These are phyloP conservation scores for Parietaria judaica DNA, from an alignment of 306 rosid species.

Conservation along the genomic window DNA sequence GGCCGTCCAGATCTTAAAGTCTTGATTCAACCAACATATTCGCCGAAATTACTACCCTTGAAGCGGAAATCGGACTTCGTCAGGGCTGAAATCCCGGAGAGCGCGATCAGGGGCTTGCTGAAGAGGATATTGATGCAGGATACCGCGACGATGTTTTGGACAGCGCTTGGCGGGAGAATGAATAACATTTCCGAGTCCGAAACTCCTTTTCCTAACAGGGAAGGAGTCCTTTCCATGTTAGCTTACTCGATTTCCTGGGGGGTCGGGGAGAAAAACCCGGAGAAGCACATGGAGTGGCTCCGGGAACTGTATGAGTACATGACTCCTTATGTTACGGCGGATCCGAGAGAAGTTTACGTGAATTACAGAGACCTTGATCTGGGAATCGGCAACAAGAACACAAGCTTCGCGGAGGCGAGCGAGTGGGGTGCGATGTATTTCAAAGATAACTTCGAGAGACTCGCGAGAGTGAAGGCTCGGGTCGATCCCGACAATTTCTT, in stretches of 20 bases:
- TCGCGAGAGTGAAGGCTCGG: background rate
- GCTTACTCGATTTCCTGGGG: background rate
- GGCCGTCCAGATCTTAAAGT: background rate
- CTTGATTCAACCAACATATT: background rate
- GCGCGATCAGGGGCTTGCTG: background rate
- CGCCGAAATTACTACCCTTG: background rate
- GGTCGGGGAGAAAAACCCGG: background rate
- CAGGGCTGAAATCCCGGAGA: background rate
- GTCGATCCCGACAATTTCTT: slow-evolving; percentile 15
- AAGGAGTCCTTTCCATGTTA: background rate
- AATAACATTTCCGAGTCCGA: background rate
- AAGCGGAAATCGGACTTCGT: slow-evolving; percentile 7
- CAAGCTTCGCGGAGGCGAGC: background rate
- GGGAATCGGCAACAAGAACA: background rate
- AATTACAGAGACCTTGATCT: background rate
- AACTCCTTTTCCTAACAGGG: background rate
- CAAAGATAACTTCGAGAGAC: slow-evolving; percentile 9
- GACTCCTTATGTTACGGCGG: too few relatives aligned
- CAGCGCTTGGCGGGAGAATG: background rate
- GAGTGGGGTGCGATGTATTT: slow-evolving; percentile 3
- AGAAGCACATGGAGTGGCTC: slow-evolving; percentile 1
- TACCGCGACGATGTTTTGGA: background rate
- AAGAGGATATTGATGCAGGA: background rate
- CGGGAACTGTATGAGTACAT: too few relatives aligned
- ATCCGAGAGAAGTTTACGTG: too few relatives aligned